phyloP scores from a whole-genome alignment of 2,329 filamentous ascomycete genomes.

The Neocatenulostroma microsporum region DNA sequence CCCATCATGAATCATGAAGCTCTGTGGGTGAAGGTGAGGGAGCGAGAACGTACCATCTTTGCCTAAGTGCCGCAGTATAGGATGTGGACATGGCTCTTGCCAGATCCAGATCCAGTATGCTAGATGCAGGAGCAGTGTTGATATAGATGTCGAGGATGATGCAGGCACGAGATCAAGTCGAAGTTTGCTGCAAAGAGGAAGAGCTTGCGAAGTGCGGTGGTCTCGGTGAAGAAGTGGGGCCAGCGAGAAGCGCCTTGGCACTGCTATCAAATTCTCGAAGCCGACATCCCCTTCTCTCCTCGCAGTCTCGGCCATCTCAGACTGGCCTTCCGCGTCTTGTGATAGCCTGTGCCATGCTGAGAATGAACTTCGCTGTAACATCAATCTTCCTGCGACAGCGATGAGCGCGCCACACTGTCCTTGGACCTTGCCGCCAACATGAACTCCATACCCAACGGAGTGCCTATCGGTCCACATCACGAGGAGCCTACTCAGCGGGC shows the following conservation, averaged over 20 bases:
- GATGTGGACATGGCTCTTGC: slow-evolving; percentile 7
- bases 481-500: slow-evolving; percentile 32
- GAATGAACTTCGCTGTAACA: slow-evolving; percentile 19
- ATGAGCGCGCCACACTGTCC: slow-evolving; percentile 19
- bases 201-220: neutral
- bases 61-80: neutral
- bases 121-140: neutral
- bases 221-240: no score
- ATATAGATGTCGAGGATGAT: neutral
- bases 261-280: neutral
- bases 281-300: neutral
- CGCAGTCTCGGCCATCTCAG: neutral
- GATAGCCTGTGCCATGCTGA: slow-evolving; percentile 18
- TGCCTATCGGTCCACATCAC: neutral
- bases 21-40: neutral
- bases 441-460: neutral
- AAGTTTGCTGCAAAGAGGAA: slow-evolving; percentile 1
- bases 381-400: slow-evolving; percentile 23
- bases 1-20: slow-evolving; percentile 3
- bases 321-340: neutral
- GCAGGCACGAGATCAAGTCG: neutral
- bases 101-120: slow-evolving; percentile 1
- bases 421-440: neutral
- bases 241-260: no score
- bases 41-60: slow-evolving; percentile 6